Evolutionary conservation across 805 yeast genomes (phyloP).

Genomic region (Saccharomyces kudriavzevii): DNA sequence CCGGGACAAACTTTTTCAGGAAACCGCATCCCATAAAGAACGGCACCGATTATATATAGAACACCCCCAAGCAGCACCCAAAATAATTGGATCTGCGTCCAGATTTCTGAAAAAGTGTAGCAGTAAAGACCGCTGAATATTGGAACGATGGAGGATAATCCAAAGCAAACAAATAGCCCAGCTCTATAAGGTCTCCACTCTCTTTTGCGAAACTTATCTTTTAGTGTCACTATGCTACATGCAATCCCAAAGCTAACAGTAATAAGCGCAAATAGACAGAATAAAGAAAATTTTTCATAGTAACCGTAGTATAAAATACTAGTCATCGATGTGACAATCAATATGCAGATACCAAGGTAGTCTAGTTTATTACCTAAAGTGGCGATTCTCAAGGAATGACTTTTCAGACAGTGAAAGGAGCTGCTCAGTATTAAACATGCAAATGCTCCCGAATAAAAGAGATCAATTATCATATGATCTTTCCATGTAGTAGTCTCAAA

Average conservation of each 20-base stretch:
- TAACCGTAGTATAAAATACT: conserved; percentile 42
- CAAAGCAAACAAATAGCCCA: conserved; percentile 68
- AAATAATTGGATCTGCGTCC: conserved; percentile 43
- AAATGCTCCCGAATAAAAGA: conserved; percentile 46
- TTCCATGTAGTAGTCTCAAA: conserved; percentile 39
- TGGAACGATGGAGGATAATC: conserved; percentile 70
- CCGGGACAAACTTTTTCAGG: conserved; percentile 71
- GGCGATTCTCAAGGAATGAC: conserved; percentile 51
- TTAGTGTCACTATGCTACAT: conserved; percentile 57
- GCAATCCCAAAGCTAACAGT: conserved; percentile 49
- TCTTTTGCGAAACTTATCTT: conserved; percentile 58
- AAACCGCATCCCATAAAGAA: conserved; percentile 63
- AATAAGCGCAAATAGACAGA: conserved; percentile 34
- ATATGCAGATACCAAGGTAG: conserved; percentile 63
- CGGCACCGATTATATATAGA: conserved; percentile 73
- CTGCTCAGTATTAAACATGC: conserved; percentile 57
- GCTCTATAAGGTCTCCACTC: conserved; percentile 74
- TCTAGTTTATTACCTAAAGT: conserved; percentile 62
- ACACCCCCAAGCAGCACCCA: conserved; percentile 67
- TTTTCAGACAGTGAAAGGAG: conserved; percentile 55
- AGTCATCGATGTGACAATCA: conserved; percentile 56
- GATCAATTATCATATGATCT: conserved; percentile 29
- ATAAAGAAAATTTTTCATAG: conserved; percentile 36
- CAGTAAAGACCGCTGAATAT: conserved; percentile 42
- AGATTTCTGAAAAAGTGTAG: conserved; percentile 45